phyloP scores from a whole-genome alignment of 164 flowering plant species.

The Piper longum region DNA sequence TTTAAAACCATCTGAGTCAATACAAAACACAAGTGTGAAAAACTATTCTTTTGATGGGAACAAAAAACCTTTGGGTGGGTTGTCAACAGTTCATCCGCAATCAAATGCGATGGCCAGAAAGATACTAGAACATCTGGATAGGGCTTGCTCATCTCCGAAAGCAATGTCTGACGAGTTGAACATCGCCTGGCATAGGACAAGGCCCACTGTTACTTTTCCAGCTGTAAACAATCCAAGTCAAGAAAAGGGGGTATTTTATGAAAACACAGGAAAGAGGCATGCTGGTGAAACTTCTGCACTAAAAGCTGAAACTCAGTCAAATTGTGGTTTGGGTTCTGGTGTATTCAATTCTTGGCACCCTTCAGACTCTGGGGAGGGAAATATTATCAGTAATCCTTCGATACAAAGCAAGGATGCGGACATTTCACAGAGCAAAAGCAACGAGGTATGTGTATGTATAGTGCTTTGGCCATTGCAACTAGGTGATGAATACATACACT shows the following conservation, averaged over 20 bases:
- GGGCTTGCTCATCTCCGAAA: slow-evolving; percentile 45
- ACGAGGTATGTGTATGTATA: neutral
- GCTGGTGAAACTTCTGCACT: slow-evolving; percentile 7
- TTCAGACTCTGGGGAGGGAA: neutral
- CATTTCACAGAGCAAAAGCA: neutral
- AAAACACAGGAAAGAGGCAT: slow-evolving; percentile 10
- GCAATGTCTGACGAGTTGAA: slow-evolving; percentile 51
- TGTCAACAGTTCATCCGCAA: slow-evolving; percentile 33
- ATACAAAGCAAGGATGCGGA: neutral
- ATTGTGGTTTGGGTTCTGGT: slow-evolving; percentile 8
- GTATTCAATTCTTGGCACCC: neutral
- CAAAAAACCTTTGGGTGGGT: slow-evolving; percentile 4
- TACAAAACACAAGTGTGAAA: neutral
- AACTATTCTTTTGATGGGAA: neutral
- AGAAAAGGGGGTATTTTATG: slow-evolving; percentile 10
- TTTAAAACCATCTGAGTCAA: neutral
- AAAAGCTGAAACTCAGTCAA: slow-evolving; percentile 10
- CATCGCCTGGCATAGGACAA: slow-evolving; percentile 38
- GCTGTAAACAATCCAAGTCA: slow-evolving; percentile 10
- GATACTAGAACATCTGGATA: slow-evolving; percentile 71
- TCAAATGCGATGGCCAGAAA: slow-evolving; percentile 48
- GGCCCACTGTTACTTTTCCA: slow-evolving; percentile 18
- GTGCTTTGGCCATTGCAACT: too few relatives aligned
- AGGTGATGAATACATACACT: too few relatives aligned
- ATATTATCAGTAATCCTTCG: neutral